phyloP scores from a whole-genome alignment of 257 asterid genomes.

The Dorcoceras hygrometricum region DNA sequence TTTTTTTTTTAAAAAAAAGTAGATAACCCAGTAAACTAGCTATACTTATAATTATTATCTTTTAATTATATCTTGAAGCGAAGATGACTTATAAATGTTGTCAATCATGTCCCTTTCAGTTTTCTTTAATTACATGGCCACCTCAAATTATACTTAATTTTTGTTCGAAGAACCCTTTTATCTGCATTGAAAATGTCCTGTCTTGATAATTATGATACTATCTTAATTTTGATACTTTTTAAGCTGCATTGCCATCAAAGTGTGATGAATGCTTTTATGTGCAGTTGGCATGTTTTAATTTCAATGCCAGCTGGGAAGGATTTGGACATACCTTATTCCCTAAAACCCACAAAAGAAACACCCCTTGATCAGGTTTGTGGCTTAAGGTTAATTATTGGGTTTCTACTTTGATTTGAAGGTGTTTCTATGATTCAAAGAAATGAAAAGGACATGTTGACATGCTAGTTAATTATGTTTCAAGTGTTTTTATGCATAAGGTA shows the following conservation, averaged over 20 bases:
- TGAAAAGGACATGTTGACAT: background rate
- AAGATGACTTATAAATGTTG: slow-evolving; percentile 1
- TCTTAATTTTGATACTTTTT: slow-evolving; percentile 12
- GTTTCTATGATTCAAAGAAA: background rate
- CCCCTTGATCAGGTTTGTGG: slow-evolving; percentile 72
- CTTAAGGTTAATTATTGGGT: background rate
- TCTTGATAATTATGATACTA: slow-evolving; percentile 6
- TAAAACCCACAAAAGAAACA: slow-evolving; percentile 58
- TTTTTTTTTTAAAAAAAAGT: background rate
- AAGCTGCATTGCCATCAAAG: slow-evolving; percentile 19
- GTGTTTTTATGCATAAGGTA: background rate
- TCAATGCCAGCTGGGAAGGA: slow-evolving; percentile 84
- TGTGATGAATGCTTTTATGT: slow-evolving; percentile 31
- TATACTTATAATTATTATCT: no score
- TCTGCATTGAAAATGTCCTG: slow-evolving; percentile 8
- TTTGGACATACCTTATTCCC: slow-evolving; percentile 69
- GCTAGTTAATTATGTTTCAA: background rate
- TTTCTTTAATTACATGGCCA: background rate
- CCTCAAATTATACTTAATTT: background rate
- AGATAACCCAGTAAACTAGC: background rate
- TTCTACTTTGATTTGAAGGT: background rate
- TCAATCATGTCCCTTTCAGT: background rate
- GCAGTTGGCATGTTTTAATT: slow-evolving; percentile 84
- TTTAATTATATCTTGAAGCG: background rate
- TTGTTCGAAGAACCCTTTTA: background rate